These are phyloP conservation scores for Penicillium pancosmium DNA, from an alignment of 495 filamentous ascomycete genomes.

Conservation along the genomic window DNA sequence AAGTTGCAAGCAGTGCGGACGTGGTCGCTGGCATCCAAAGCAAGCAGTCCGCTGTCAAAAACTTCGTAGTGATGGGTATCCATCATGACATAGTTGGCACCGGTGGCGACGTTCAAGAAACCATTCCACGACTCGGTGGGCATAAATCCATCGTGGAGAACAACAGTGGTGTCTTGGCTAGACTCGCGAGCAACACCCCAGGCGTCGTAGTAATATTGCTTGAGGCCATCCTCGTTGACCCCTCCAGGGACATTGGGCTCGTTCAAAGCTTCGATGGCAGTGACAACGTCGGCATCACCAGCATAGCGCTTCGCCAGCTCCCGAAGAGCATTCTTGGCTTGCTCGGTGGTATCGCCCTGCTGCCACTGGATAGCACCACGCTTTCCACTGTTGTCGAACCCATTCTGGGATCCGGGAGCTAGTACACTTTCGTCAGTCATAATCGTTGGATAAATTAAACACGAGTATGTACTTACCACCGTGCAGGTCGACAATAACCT, in stretches of 20 bases:
- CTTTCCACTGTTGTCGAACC: slow-evolving; percentile 75
- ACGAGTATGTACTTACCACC: slow-evolving; percentile 52
- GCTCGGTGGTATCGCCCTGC: slow-evolving; percentile 54
- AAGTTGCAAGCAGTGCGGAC: slow-evolving; percentile 54
- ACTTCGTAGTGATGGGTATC: slow-evolving; percentile 72
- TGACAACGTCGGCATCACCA: slow-evolving; percentile 63
- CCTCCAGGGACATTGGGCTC: slow-evolving; percentile 62
- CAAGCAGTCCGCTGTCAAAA: slow-evolving; percentile 63
- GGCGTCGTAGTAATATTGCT: slow-evolving; percentile 67
- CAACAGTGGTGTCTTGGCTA: slow-evolving; percentile 58
- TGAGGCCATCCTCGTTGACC: slow-evolving; percentile 53
- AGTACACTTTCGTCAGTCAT: background rate
- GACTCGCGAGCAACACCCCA: slow-evolving; percentile 55
- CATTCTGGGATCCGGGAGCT: slow-evolving; percentile 80
- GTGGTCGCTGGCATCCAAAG: slow-evolving; percentile 49
- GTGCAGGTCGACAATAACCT: slow-evolving; percentile 72
- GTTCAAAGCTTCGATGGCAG: slow-evolving; percentile 72
- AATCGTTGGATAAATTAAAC: slow-evolving; percentile 18
- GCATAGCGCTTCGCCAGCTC: slow-evolving; percentile 62
- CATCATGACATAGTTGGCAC: slow-evolving; percentile 64
- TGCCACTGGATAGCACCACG: slow-evolving; percentile 69
- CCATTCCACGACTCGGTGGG: slow-evolving; percentile 69
- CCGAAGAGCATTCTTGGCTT: slow-evolving; percentile 61
- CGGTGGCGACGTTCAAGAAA: slow-evolving; percentile 58
- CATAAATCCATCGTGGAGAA: slow-evolving; percentile 71